Evolutionary conservation across 371 early-diverging fungal species (phyloP).

Genomic region (Aphelidium insulamus): DNA sequence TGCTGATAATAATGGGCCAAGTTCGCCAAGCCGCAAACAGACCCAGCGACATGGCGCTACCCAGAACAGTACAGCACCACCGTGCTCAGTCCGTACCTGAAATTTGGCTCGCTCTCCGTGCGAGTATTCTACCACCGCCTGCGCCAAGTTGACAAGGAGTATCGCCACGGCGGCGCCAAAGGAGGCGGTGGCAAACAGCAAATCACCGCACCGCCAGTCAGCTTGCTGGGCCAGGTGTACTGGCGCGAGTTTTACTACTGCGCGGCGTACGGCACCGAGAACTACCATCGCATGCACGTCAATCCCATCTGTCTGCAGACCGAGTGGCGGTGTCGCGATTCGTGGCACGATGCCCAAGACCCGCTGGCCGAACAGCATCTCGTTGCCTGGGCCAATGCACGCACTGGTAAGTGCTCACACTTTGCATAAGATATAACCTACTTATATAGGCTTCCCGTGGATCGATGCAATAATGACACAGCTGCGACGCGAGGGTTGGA

Average conservation of each 20-base stretch:
- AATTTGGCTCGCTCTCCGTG: conserved; percentile 8
- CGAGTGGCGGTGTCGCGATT: conserved; percentile 4
- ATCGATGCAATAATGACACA: conserved; percentile 15
- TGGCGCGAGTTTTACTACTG: conserved; percentile 11
- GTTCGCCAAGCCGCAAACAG: conserved; percentile 12
- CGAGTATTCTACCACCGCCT: conserved; percentile 5
- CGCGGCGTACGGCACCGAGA: conserved; percentile 4
- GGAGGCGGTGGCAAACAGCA: neutral
- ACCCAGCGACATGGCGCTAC: conserved; percentile 6
- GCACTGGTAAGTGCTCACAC: conserved; percentile 1
- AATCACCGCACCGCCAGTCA: conserved; percentile 9
- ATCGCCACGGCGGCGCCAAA: too few relatives aligned
- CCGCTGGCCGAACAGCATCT: conserved; percentile 1
- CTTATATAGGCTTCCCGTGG: conserved; percentile 10
- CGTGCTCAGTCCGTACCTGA: conserved; percentile 2
- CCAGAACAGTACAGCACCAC: conserved; percentile 13
- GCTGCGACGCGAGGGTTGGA: conserved; percentile 13
- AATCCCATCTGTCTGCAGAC: conserved; percentile 6
- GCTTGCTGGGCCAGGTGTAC: conserved; percentile 10
- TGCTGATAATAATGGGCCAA: too few relatives aligned
- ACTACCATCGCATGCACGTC: conserved; percentile 3
- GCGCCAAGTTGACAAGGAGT: conserved; percentile 2
- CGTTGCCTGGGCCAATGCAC: conserved; percentile 6
- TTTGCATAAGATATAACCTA: neutral
- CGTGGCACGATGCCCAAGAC: conserved; percentile 2